Conservation (phyloP, 495 filamentous ascomycete species). For the Hypoxylon subgilvum region DNA sequence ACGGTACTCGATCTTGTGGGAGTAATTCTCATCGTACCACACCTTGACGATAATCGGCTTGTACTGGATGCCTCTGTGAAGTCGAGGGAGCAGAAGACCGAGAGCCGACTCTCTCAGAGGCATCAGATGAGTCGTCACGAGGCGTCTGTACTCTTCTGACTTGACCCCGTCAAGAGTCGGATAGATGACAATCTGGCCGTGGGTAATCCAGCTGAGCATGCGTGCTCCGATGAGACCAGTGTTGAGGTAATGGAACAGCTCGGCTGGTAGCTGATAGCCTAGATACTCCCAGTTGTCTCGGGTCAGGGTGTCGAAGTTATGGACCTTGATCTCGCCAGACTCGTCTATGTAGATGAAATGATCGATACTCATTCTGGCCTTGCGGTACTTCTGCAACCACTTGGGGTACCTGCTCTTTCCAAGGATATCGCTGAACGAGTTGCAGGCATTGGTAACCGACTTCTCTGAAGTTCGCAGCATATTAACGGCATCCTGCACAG, state of each 20-base stretch:
- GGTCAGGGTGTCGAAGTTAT: slow-evolving; percentile 72
- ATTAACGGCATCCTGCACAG: slow-evolving; percentile 70
- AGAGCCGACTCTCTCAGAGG: slow-evolving; percentile 76
- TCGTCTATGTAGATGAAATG: slow-evolving; percentile 82
- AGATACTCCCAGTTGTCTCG: slow-evolving; percentile 86
- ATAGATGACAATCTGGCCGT: slow-evolving; percentile 73
- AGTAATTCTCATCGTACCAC: slow-evolving; percentile 81
- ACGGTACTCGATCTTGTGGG: slow-evolving; percentile 69
- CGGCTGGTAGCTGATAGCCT: slow-evolving; percentile 84
- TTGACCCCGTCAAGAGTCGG: slow-evolving; percentile 83
- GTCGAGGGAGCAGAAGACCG: slow-evolving; percentile 72
- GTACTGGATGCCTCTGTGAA: slow-evolving; percentile 80
- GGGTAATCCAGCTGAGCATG: slow-evolving; percentile 78
- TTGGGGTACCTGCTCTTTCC: slow-evolving; percentile 65
- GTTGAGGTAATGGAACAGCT: slow-evolving; percentile 90
- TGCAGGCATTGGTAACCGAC: slow-evolving; percentile 66
- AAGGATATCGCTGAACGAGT: slow-evolving; percentile 73
- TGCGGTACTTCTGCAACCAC: slow-evolving; percentile 84
- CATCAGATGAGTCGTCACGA: slow-evolving; percentile 74
- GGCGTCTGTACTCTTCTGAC: slow-evolving; percentile 77
- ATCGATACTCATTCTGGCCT: slow-evolving; percentile 80
- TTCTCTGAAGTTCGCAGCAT: slow-evolving; percentile 71
- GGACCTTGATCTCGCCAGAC: slow-evolving; percentile 73
- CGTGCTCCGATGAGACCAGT: slow-evolving; percentile 79
- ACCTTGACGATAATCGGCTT: slow-evolving; percentile 76